Conservation (phyloP, 352 stramenopile genomes). For the Globisporangium megalacanthum region DNA sequence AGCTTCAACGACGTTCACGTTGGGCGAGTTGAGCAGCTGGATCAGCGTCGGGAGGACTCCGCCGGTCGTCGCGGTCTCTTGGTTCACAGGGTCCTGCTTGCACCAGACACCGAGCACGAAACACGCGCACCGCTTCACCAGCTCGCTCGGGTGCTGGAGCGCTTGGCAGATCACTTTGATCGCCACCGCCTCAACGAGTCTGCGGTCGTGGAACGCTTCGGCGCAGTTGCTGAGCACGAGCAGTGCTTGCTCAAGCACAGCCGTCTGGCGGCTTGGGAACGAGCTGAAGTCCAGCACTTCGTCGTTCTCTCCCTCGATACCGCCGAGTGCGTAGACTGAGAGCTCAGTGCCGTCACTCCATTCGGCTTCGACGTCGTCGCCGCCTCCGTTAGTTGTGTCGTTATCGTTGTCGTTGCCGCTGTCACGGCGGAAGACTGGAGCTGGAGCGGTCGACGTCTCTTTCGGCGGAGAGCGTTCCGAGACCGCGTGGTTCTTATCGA, state of each 20-base stretch:
- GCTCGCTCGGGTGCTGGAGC: conserved; percentile 53
- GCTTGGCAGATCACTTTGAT: conserved; percentile 56
- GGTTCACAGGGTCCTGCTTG: conserved; percentile 37
- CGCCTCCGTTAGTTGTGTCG: conserved; percentile 1
- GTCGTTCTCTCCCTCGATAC: conserved; percentile 14
- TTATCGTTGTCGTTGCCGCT: too few species aligned
- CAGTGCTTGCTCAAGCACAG: conserved; percentile 60
- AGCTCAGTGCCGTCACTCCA: conserved; percentile 10
- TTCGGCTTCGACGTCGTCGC: conserved; percentile 7
- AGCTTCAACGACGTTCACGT: conserved; percentile 49
- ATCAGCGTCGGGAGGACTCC: conserved; percentile 42
- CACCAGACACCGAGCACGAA: conserved; percentile 63
- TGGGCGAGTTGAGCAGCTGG: conserved; percentile 59
- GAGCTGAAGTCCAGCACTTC: conserved; percentile 48
- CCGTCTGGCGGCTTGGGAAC: conserved; percentile 48
- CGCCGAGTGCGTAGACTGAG: conserved; percentile 4
- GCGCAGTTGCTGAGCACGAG: conserved; percentile 70
- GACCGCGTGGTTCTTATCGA: conserved; percentile 9
- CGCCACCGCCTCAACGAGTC: conserved; percentile 38
- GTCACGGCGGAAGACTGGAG: not conserved
- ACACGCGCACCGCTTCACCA: conserved; percentile 64
- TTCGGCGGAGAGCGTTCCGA: conserved; percentile 10
- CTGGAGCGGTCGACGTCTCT: not conserved
- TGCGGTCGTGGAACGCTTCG: conserved; percentile 30
- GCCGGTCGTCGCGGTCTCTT: conserved; percentile 39